These are phyloP conservation scores for Sarcomyxa edulis DNA, from an alignment of 768 basidiomycete genomes.

Conservation along the genomic window DNA sequence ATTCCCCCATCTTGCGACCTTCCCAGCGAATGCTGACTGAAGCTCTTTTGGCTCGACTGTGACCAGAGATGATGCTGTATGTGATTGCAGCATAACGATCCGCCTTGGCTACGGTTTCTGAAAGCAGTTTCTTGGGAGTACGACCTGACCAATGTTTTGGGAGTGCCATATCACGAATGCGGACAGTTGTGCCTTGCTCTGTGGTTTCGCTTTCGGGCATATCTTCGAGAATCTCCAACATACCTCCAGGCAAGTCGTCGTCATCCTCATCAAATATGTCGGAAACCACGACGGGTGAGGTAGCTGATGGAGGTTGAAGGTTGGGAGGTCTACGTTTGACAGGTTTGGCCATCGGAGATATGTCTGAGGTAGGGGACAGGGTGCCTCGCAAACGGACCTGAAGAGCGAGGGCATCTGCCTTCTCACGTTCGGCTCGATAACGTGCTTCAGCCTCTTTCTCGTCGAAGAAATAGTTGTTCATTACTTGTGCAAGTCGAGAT, in stretches of 20 bases:
- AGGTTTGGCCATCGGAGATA: not conserved
- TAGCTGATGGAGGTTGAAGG: conserved; percentile 11
- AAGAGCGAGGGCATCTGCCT: conserved; percentile 38
- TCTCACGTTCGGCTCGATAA: conserved; percentile 50
- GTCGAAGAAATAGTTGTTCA: conserved; percentile 67
- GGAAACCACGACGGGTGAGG: conserved; percentile 3
- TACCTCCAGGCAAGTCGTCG: conserved; percentile 47
- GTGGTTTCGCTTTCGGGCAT: conserved; percentile 54
- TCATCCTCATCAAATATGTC: conserved; percentile 54
- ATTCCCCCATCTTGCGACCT: conserved; percentile 52
- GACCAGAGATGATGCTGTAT: conserved; percentile 60
- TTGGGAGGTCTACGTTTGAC: conserved; percentile 12
- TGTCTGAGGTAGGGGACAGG: not conserved
- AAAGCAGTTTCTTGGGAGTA: conserved; percentile 70
- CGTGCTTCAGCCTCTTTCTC: conserved; percentile 55
- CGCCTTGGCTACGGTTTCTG: conserved; percentile 58
- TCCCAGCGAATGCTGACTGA: conserved; percentile 72
- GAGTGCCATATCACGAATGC: conserved; percentile 66
- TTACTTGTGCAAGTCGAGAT: conserved; percentile 38
- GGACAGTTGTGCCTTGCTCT: conserved; percentile 45
- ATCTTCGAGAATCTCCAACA: conserved; percentile 72
- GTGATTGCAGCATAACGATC: conserved; percentile 74
- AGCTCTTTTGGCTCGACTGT: conserved; percentile 72
- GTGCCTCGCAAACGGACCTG: conserved; percentile 33
- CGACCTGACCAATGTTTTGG: conserved; percentile 83